Base-by-base conservation (phyloP, 2,329 filamentous ascomycete genomes). In the Colletotrichum scovillei region DNA sequence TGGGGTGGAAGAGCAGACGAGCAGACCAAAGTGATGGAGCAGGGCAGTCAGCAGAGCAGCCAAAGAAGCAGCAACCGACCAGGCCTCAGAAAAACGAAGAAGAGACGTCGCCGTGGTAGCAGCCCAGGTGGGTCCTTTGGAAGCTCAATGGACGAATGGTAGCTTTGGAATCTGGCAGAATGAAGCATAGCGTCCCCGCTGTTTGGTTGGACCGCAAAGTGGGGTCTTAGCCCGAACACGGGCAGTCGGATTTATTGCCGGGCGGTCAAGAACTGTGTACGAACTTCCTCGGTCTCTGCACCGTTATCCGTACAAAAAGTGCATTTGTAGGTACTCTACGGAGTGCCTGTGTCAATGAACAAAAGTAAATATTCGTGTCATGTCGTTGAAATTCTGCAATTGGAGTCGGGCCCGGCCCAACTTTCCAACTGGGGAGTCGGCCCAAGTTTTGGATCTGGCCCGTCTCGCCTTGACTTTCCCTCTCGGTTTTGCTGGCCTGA, bases 81-180 rank as follows among this genome's bases (percentile, higher is more conserved):
- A 69, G 19, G 32, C 42, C 16, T 56, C 30, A 38, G 49, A 38
- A 64, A 64, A 22, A 63, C 42, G 55, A 28, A 57, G 63, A 56
- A 30, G 63, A 49, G 62, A 70, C 67, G 70, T 70, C 70, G 70
- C 67, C 28, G 14, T 62, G 67, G 70, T 73, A 56, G 67, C 67
- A 65, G 22, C 35, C 11, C 26, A 16, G n/a, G 67, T 73, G 71
- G 67, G 26, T 2, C n/a, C 35, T 11, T 14, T 0, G 5, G 24
- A 8, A 35, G 56, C 46, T 55, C 5, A 5, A 30, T 66, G 32
- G 38, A n/a, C 71, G 66, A 53, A 73, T 73, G 11, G 26, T 12
- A 49, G n/a, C 35, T 26, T 28, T 38, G 22, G 5, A n/a, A 4
- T 19, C 14, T 4, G 14, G 19, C 56, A 38, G 62, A 38, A 65